Evolutionary conservation across 2,329 filamentous ascomycete species (phyloP).

Genomic region (Cercospora sp.): DNA sequence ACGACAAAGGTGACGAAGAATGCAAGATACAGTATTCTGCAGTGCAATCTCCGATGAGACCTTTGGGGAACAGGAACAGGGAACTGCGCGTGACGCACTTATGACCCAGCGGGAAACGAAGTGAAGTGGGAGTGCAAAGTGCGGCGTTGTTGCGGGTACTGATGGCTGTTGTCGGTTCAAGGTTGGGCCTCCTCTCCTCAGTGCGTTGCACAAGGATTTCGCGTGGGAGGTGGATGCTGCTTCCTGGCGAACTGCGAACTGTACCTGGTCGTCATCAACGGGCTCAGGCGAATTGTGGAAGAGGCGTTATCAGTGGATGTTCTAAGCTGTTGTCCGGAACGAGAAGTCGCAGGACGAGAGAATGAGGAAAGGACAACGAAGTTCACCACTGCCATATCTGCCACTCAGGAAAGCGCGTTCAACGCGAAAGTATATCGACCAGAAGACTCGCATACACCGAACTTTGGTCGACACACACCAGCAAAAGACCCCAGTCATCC

Average conservation of each 20-base stretch:
- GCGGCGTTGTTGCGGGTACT: neutral
- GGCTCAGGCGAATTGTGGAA: neutral
- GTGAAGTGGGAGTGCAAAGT: neutral
- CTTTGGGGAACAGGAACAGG: neutral
- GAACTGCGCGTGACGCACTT: neutral
- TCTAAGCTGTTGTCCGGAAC: neutral
- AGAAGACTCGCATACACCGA: neutral
- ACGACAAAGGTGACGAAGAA: neutral
- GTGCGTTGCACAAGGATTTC: slow-evolving; percentile 4
- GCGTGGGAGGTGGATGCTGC: neutral
- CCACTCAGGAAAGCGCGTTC: neutral
- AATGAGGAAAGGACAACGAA: neutral
- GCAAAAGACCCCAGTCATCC: neutral
- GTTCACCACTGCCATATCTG: neutral
- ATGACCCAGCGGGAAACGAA: neutral
- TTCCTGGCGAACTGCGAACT: neutral
- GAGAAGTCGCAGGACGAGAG: neutral
- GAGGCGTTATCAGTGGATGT: neutral
- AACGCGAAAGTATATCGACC: neutral
- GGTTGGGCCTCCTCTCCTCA: neutral
- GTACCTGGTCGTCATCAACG: neutral
- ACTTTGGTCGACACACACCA: neutral
- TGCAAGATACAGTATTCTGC: neutral
- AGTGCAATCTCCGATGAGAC: neutral
- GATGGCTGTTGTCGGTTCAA: slow-evolving; percentile 11